A percentile compares a stretch with the other conserved stretches of the same genome.
These are phyloP conservation scores for Fusarium nurragi DNA, from an alignment of 2,329 filamentous ascomycete species.

Conservation along the genomic window DNA sequence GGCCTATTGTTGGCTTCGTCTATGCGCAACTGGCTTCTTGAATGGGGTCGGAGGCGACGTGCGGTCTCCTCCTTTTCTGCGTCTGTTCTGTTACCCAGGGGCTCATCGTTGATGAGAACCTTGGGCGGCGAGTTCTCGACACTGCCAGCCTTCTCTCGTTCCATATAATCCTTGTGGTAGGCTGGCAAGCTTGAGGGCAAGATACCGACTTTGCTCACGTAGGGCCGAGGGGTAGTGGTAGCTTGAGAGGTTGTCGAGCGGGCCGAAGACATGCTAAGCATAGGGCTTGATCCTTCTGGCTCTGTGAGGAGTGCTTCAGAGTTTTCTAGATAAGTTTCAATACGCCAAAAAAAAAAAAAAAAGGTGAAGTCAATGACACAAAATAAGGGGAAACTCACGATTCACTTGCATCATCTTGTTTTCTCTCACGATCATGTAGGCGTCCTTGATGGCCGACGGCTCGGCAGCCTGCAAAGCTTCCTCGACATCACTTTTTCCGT, in stretches of 20 bases:
- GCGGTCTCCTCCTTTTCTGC: slow-evolving; percentile 85
- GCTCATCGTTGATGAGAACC: slow-evolving; percentile 59
- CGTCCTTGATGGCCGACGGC: slow-evolving; percentile 97
- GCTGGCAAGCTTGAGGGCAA: slow-evolving; percentile 89
- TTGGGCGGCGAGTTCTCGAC: slow-evolving; percentile 55
- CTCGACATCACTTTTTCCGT: slow-evolving; percentile 92
- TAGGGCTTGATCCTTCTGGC: slow-evolving; percentile 57
- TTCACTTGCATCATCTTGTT: slow-evolving; percentile 97
- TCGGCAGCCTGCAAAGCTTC: slow-evolving; percentile 92
- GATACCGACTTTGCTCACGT: slow-evolving; percentile 88
- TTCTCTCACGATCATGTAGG: slow-evolving; percentile 96
- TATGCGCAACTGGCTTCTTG: slow-evolving; percentile 73
- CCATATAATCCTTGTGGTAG: slow-evolving; percentile 91
- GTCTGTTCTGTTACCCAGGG: slow-evolving; percentile 63
- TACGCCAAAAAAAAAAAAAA: slow-evolving; percentile 41
- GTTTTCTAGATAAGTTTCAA: slow-evolving; percentile 47
- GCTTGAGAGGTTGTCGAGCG: slow-evolving; percentile 63
- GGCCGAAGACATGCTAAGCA: slow-evolving; percentile 64
- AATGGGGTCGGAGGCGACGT: slow-evolving; percentile 85
- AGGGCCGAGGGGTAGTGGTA: slow-evolving; percentile 61
- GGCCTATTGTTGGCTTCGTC: slow-evolving; percentile 70
- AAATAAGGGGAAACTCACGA: slow-evolving; percentile 67
- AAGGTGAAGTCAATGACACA: not conserved
- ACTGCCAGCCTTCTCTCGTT: slow-evolving; percentile 68
- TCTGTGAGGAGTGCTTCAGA: slow-evolving; percentile 49